Conservation (phyloP, 1,284 basidiomycete species). For the Pseudozyma sp. region DNA sequence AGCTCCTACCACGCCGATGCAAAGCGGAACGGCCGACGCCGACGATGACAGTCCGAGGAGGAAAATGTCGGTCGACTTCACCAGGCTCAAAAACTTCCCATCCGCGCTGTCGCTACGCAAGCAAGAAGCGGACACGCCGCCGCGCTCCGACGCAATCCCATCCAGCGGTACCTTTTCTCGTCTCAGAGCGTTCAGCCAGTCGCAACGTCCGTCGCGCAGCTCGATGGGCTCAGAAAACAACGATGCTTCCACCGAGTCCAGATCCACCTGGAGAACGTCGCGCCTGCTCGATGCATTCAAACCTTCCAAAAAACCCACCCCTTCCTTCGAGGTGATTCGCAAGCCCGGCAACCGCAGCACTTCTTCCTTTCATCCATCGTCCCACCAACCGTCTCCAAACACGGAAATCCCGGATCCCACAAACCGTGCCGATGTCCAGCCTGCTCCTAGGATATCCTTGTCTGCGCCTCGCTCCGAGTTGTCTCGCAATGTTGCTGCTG, state of each 20-base stretch:
- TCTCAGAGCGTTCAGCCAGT: constrained; percentile 25
- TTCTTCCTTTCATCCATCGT: constrained; percentile 31
- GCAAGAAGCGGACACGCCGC: constrained; percentile 20
- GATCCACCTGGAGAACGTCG: constrained; percentile 21
- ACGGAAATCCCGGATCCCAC: constrained; percentile 7
- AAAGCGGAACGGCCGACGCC: constrained; percentile 4
- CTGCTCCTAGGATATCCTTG: constrained; percentile 31
- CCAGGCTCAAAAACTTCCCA: constrained; percentile 40
- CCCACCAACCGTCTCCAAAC: constrained; percentile 14
- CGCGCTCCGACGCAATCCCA: constrained; percentile 7
- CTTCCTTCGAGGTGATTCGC: constrained; percentile 48
- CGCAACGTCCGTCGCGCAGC: constrained; percentile 9
- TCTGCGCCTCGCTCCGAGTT: constrained; percentile 12
- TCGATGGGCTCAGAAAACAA: constrained; percentile 16
- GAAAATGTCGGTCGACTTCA: constrained; percentile 34
- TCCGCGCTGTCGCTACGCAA: constrained; percentile 42
- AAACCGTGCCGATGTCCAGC: constrained; percentile 9
- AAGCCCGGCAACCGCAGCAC: constrained; percentile 45
- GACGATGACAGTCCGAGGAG: constrained; percentile 29
- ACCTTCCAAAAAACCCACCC: constrained; percentile 30
- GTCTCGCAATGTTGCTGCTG: neutral
- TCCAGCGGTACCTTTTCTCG: constrained; percentile 31
- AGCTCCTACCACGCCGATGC: constrained; percentile 1
- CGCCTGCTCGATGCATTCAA: constrained; percentile 46
- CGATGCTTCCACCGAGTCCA: constrained; percentile 18